phyloP scores from a whole-genome alignment of 306 rosid species.

The Leucaena leucocephala region DNA sequence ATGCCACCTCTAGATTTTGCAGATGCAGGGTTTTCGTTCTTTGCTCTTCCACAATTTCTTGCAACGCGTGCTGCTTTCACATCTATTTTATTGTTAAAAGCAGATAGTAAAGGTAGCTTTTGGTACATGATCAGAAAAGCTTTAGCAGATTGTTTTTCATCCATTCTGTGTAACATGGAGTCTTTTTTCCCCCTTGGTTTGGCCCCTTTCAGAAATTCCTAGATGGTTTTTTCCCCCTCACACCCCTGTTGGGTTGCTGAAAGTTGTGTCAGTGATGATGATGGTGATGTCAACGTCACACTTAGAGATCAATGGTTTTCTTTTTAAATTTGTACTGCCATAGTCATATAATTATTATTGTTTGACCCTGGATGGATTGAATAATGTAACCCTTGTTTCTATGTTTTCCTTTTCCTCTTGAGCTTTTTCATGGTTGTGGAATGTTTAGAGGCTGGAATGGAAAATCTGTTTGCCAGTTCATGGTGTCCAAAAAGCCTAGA shows the following conservation, averaged over 20 bases:
- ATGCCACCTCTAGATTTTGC: constrained; percentile 54
- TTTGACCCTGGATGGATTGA: constrained; percentile 41
- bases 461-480: not conserved
- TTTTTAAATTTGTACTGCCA: constrained; percentile 39
- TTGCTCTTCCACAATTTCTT: constrained; percentile 42
- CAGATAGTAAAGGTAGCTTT: constrained; percentile 61
- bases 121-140: constrained; percentile 43
- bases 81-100: constrained; percentile 47
- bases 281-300: constrained; percentile 33
- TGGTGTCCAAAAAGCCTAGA: not conserved
- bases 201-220: constrained; percentile 35
- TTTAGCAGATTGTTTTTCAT: constrained; percentile 47
- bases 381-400: constrained; percentile 43
- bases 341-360: constrained; percentile 41
- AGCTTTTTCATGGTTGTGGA: constrained; percentile 15
- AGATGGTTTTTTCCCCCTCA: constrained; percentile 41
- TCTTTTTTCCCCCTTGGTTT: constrained; percentile 24
- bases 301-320: constrained; percentile 24
- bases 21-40: constrained; percentile 60
- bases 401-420: not conserved
- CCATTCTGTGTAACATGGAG: constrained; percentile 55
- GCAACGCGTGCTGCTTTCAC: constrained; percentile 54
- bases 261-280: constrained; percentile 21
- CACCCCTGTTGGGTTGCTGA: constrained; percentile 39
- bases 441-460: constrained; percentile 19